Evolutionary conservation across 2,329 filamentous ascomycete genomes (phyloP), one percentile per base, ranked within the genome.

Genomic region (Stagonosporopsis tanaceti): DNA sequence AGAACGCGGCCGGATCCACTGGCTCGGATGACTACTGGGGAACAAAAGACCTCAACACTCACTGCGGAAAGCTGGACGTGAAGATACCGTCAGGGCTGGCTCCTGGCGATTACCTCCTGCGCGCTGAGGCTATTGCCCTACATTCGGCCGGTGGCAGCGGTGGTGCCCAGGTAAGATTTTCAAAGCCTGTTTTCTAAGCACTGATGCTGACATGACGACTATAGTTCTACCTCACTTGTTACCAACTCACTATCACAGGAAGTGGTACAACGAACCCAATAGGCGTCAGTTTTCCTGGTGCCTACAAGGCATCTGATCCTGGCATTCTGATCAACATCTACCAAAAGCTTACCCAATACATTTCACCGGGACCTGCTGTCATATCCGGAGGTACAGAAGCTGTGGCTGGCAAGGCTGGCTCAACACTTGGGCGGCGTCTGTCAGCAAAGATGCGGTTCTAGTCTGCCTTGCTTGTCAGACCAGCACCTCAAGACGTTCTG

Each of bases 301-400:
- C 87, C 22, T 89, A 89, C 81, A 85, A 78, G 57, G 77, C 80
- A 64, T 72, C 79, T 46, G 86, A 88, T 70, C 76, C 83, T 6
- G 87, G 87, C 55, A 85, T 89, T 65, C 66, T 80, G 57, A 78
- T 88, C 80, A 85, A 86, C 79, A 83, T 89, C 74, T 89, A 88
- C 80, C 66, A 76, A 50, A 66, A 72, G 9, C 57, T 72, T 24
- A 68, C 82, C 55, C 76, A 68, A 39, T 86, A 86, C 69, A 63
- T 68, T 22, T 84, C 85, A 40, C 84, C 83, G 22, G 84, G 84
- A 17, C 84, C 84, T 15, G 65, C 73, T 34, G 71, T 78, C 32
- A 68, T 74, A 42, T 50, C 65, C 17, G 72, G 69, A 9, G 71
- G 71, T 20, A 69, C 64, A 2, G 67, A 65, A 37, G 68, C 67